Conservation (phyloP, 305 asterid genomes). For the Rubia tinctorum region DNA sequence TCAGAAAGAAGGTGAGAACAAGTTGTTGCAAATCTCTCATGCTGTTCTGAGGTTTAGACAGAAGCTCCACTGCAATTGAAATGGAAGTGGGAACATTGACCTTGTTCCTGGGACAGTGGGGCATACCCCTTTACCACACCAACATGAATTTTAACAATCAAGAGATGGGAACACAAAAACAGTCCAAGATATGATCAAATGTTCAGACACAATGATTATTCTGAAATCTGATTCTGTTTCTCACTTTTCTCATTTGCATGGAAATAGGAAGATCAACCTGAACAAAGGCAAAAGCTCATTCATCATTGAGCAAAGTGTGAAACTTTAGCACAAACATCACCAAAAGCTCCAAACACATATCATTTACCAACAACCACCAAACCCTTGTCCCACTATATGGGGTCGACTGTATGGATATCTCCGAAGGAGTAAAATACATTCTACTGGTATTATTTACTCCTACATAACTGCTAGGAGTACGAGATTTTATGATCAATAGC, state of each 20-base stretch:
- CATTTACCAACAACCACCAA: background rate
- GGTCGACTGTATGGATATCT: background rate
- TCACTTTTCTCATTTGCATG: background rate
- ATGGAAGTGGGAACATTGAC: background rate
- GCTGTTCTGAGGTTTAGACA: background rate
- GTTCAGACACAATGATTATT: conserved; percentile 6
- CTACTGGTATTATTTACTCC: background rate
- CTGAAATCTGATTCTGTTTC: background rate
- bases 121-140: background rate
- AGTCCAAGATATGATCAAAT: background rate
- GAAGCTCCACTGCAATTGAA: background rate
- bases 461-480: background rate
- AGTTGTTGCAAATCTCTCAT: background rate
- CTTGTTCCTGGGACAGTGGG: background rate
- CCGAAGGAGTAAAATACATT: background rate
- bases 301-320: background rate
- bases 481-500: background rate
- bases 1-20: background rate
- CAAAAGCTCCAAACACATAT: background rate
- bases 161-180: background rate
- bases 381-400: too few species aligned
- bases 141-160: background rate
- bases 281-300: background rate
- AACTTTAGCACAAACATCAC: background rate
- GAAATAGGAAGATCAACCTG: background rate